These are phyloP conservation scores for Volvariella surrecta DNA, from an alignment of 1,284 basidiomycete species.

Conservation along the genomic window DNA sequence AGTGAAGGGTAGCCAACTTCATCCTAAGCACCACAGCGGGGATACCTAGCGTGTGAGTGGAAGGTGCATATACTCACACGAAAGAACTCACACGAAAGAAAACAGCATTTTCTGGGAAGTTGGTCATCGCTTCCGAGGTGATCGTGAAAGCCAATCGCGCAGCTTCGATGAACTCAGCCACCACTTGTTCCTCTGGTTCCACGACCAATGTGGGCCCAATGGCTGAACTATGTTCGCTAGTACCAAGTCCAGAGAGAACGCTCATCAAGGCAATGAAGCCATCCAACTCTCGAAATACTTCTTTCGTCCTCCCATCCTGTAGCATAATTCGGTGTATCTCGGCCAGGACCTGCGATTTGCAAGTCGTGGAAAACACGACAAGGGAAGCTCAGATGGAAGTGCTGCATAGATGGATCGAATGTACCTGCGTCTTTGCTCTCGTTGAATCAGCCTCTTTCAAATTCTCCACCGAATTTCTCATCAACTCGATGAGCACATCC, in stretches of 20 bases:
- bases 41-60: too few species aligned
- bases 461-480: conserved; percentile 59
- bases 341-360: conserved; percentile 38
- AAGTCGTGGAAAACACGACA: not conserved
- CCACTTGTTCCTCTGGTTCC: conserved; percentile 32
- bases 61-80: not conserved
- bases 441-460: conserved; percentile 46
- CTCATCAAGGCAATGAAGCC: conserved; percentile 70
- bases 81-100: conserved; percentile 56
- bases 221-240: too few species aligned
- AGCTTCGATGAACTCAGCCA: conserved; percentile 40
- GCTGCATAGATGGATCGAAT: conserved; percentile 10
- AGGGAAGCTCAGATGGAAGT: not conserved
- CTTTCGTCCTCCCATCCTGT: conserved; percentile 54
- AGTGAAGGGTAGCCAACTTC: conserved; percentile 60
- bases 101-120: conserved; percentile 43
- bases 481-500: conserved; percentile 62
- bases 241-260: conserved; percentile 46
- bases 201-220: conserved; percentile 14
- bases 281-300: conserved; percentile 71
- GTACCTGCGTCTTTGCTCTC: conserved; percentile 42
- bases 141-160: conserved; percentile 52
- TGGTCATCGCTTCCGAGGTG: conserved; percentile 52
- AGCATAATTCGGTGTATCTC: conserved; percentile 55
- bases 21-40: conserved; percentile 28